phyloP scores from a whole-genome alignment of 2,329 filamentous ascomycete species.

The Fusarium incarnatum region DNA sequence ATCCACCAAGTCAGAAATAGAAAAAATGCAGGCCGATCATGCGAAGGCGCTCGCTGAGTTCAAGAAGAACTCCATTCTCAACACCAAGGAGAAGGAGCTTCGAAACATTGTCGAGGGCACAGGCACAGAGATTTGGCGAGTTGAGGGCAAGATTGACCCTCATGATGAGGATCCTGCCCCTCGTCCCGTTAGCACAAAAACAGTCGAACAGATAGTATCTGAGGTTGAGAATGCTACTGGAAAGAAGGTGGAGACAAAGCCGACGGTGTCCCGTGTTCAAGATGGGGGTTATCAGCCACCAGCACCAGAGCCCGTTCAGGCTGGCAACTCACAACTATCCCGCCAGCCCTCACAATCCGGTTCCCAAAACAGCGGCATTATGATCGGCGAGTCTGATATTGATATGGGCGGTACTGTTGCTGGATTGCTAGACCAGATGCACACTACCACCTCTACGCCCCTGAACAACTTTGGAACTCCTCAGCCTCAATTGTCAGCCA shows the following conservation, averaged over 20 bases:
- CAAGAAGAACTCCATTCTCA: constrained; percentile 75
- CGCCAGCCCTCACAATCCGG: constrained; percentile 66
- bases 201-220: constrained; percentile 78
- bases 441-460: constrained; percentile 70
- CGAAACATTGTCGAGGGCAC: constrained; percentile 72
- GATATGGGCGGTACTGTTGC: constrained; percentile 74
- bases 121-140: constrained; percentile 70
- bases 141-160: constrained; percentile 68
- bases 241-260: constrained; percentile 72
- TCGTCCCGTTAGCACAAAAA: constrained; percentile 59
- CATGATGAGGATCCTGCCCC: constrained; percentile 59
- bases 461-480: constrained; percentile 70
- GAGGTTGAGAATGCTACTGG: constrained; percentile 79
- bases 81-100: constrained; percentile 80
- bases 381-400: constrained; percentile 70
- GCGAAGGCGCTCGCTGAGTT: constrained; percentile 79
- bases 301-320: constrained; percentile 57
- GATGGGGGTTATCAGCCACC: constrained; percentile 80
- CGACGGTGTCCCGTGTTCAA: constrained; percentile 76
- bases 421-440: constrained; percentile 76
- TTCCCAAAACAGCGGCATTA: constrained; percentile 66
- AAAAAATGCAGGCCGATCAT: constrained; percentile 84
- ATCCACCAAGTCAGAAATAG: constrained; percentile 82
- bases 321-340: constrained; percentile 56
- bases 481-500: constrained; percentile 67